A percentile compares a stretch with the other conserved stretches of the same genome.
These are phyloP conservation scores for Neurospora sp. DNA, from an alignment of 2,329 filamentous ascomycete species.

Conservation along the genomic window DNA sequence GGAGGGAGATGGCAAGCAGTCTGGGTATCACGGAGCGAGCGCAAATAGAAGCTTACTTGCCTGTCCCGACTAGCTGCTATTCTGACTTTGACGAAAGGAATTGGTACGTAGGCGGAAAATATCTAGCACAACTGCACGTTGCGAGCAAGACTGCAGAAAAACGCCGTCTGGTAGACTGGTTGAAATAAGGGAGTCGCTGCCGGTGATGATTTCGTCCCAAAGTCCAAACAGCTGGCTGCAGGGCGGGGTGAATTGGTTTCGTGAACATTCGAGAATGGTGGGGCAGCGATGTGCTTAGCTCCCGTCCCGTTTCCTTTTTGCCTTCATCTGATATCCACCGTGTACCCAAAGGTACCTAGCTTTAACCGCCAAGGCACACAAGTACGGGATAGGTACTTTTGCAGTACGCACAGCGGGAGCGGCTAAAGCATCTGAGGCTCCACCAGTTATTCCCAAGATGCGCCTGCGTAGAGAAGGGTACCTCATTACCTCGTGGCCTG, in stretches of 20 bases:
- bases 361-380: background rate
- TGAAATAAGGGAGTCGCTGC: background rate
- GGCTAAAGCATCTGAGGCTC: background rate
- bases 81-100: background rate
- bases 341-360: background rate
- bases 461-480: background rate
- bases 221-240: background rate
- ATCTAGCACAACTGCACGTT: background rate
- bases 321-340: background rate
- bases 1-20: background rate
- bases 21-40: background rate
- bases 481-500: background rate
- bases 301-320: background rate
- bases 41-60: background rate
- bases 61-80: background rate
- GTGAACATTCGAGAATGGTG: conserved; percentile 20
- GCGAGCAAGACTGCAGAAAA: background rate
- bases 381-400: background rate
- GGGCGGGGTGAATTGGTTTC: conserved; percentile 12
- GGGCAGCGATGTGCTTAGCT: conserved; percentile 4
- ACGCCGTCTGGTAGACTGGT: background rate
- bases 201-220: background rate
- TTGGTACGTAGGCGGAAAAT: background rate
- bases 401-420: background rate
- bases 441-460: background rate